Percentiles rank a stretch among this genome's conserved stretches.
phyloP scores from a whole-genome alignment of 345 rosid species.

The Euphorbia lathyris region DNA sequence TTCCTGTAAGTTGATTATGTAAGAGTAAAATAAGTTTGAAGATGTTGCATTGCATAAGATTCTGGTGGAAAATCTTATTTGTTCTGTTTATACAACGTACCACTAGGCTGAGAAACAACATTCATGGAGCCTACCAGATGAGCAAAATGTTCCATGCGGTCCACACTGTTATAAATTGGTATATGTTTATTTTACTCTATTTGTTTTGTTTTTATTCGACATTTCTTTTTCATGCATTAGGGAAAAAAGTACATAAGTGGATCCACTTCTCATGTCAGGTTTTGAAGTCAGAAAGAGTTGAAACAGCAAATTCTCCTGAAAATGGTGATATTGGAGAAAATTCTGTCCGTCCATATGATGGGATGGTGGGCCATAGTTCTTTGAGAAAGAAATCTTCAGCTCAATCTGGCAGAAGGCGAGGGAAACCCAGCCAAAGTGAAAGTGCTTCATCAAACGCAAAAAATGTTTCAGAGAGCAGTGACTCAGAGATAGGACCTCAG shows the following conservation, averaged over 20 bases:
- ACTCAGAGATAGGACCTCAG: constrained; percentile 68
- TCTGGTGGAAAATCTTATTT: constrained; percentile 25
- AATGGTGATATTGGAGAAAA: constrained; percentile 48
- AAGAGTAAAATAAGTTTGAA: constrained; percentile 19
- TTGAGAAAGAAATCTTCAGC: constrained; percentile 54
- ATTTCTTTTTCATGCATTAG: constrained; percentile 14
- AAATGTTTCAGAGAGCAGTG: constrained; percentile 74
- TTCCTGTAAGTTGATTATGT: constrained; percentile 65
- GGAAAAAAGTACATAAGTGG: constrained; percentile 11
- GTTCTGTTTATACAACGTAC: constrained; percentile 18
- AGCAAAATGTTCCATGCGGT: constrained; percentile 74
- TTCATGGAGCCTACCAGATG: constrained; percentile 58
- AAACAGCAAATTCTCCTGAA: constrained; percentile 28
- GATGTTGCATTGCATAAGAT: constrained; percentile 14
- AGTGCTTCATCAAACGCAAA: constrained; percentile 94
- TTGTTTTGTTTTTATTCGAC: constrained; percentile 7
- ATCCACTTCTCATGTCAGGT: constrained; percentile 39
- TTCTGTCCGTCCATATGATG: constrained; percentile 51
- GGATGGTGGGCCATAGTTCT: constrained; percentile 36
- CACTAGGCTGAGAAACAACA: constrained; percentile 78
- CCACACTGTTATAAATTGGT: constrained; percentile 74
- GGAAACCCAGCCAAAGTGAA: constrained; percentile 72
- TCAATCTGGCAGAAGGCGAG: constrained; percentile 44
- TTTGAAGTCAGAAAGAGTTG: constrained; percentile 52
- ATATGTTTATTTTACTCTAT: constrained; percentile 18